Base-by-base conservation (phyloP, 1,139 yeast species). In the Geotrichum histeridarum region DNA sequence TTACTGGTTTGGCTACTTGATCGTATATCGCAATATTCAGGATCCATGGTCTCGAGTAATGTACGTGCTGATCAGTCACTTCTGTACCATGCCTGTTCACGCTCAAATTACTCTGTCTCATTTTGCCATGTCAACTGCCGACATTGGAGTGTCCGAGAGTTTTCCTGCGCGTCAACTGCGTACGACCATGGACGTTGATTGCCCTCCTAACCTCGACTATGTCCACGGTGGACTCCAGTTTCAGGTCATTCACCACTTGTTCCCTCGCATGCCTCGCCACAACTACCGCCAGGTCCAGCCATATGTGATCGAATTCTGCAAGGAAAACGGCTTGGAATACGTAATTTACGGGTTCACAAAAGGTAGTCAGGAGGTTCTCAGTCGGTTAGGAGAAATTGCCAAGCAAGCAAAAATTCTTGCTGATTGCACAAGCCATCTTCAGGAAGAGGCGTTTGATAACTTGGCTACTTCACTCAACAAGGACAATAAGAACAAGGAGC, bases 121-220 rank as follows among this genome's bases (percentile, higher is more conserved):
- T 68, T 89, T 89, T 73, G 96, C 96, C 45, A 90, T 89, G 96
- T 86, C 95, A 1, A 89, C 96, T 0, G 77, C 93, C 4, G 95
- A 88, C 64, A 72, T 89, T 38, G 96, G 96, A 0, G 79, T 81
- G 7, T 79, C 84, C 51, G 97, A 89, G 67, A 77, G 88, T n/a
- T 90, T 89, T 67, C 81, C 85, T 0, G 84, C 85, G 61, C 79
- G 93, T 62, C 96, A 89, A 68, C 66, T 89, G 15, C 77, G 97
- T 63, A 89, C 97, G 0, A 89, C 96, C 4, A 90, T 89, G 96
- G 97, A 89, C 67, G 96, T 89, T 15, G 94, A 86, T 64, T 89
- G 97, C 71, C 96, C 97, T 1, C 83, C 81, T 59, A 89, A 96
- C 96, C 75, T 89, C 50, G 97, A 89, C 68, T 89, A 82, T 64